Conservation (phyloP, 163 green algal genomes). For the Scenedesmus sp. region DNA sequence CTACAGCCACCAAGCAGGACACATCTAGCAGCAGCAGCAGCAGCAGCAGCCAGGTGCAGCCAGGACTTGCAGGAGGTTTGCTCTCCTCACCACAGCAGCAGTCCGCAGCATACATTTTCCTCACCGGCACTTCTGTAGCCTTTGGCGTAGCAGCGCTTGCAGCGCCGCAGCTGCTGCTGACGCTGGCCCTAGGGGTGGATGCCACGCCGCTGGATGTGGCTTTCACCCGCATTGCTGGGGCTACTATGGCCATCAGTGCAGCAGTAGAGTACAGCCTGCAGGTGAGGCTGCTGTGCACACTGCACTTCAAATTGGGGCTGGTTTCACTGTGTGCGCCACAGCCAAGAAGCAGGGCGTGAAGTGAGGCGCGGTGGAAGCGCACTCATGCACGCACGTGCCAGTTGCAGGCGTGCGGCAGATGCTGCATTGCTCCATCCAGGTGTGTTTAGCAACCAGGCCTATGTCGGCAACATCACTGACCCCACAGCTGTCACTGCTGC, state of each 20-base stretch:
- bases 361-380: too few species aligned
- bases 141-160: constrained; percentile 40
- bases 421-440: too few species aligned
- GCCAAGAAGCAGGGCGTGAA: too few species aligned
- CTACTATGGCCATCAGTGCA: constrained; percentile 55
- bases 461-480: too few species aligned
- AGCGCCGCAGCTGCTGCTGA: constrained; percentile 38
- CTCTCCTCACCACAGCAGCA: constrained; percentile 30
- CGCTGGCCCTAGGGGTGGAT: not conserved
- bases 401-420: not conserved
- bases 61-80: not conserved
- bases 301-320: not conserved
- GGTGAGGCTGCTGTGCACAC: constrained; percentile 17
- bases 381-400: too few species aligned
- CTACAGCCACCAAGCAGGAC: not conserved
- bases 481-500: too few species aligned
- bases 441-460: too few species aligned
- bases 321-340: too few species aligned
- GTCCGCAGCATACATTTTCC: not conserved
- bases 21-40: not conserved
- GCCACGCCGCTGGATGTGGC: constrained; percentile 46
- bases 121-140: constrained; percentile 29
- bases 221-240: constrained; percentile 56
- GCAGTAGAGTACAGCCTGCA: constrained; percentile 59
- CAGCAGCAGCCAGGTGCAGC: not conserved